phyloP scores from a whole-genome alignment of 2,329 filamentous ascomycete species.

The Lecanosticta acicola region DNA sequence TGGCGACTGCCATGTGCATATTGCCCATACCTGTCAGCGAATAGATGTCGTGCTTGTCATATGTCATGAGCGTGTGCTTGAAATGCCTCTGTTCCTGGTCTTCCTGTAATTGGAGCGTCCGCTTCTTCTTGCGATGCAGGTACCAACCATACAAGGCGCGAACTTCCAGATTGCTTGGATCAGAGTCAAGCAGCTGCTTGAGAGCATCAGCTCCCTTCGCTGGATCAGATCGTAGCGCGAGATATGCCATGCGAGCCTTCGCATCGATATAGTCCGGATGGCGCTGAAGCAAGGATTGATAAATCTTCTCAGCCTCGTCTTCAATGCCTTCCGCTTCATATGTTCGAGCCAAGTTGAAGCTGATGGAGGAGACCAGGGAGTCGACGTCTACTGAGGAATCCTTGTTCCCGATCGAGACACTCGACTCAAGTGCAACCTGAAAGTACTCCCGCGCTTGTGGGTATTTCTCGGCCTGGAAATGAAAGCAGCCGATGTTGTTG shows the following conservation, averaged over 20 bases:
- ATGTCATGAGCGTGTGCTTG: conserved; percentile 89
- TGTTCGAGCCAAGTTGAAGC: conserved; percentile 89
- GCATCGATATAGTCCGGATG: conserved; percentile 91
- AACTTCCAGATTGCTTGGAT: conserved; percentile 82
- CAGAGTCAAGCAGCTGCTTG: conserved; percentile 75
- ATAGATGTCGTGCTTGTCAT: conserved; percentile 98
- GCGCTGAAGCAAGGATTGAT: conserved; percentile 75
- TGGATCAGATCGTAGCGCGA: conserved; percentile 73
- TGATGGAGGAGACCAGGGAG: conserved; percentile 89
- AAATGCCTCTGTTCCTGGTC: conserved; percentile 90
- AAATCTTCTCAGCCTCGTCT: conserved; percentile 81
- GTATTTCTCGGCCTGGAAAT: conserved; percentile 80
- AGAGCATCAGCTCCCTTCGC: conserved; percentile 81
- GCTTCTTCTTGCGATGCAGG: conserved; percentile 80
- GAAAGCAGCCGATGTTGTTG: conserved; percentile 96
- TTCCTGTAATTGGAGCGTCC: conserved; percentile 71
- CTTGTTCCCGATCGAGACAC: conserved; percentile 70
- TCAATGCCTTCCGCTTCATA: conserved; percentile 79
- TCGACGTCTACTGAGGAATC: conserved; percentile 64
- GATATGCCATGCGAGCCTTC: conserved; percentile 80
- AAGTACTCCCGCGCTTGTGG: conserved; percentile 79
- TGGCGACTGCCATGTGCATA: conserved; percentile 76
- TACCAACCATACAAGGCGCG: conserved; percentile 95
- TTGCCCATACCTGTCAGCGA: conserved; percentile 96
- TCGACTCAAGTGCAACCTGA: conserved; percentile 83